Conservation (phyloP, 352 stramenopile species). For the Phytopythium oedochilum region DNA sequence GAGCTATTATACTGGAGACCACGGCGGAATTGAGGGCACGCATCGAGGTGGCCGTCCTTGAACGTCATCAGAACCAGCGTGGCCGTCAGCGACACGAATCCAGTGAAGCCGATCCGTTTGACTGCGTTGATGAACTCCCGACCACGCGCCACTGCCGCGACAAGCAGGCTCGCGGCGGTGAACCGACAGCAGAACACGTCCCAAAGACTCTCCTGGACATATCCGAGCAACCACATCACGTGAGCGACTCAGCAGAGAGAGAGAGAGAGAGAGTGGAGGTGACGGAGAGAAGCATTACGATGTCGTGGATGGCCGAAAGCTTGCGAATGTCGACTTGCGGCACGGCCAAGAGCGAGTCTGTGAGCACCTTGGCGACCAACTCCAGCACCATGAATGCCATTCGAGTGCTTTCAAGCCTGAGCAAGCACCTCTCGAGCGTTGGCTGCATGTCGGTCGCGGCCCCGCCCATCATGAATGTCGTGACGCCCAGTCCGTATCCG, state of each 20-base stretch:
- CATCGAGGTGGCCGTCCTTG: not conserved
- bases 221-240: not conserved
- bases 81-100: not conserved
- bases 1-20: not conserved
- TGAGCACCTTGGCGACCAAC: not conserved
- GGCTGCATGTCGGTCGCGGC: not conserved
- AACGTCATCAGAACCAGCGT: not conserved
- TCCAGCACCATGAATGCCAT: not conserved
- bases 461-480: not conserved
- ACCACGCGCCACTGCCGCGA: slow-evolving; percentile 29
- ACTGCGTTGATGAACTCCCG: slow-evolving; percentile 24
- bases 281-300: not conserved
- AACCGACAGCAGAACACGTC: slow-evolving; percentile 41
- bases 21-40: not conserved
- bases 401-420: not conserved
- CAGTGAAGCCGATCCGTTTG: not conserved
- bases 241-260: not conserved
- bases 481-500: not conserved
- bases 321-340: not conserved
- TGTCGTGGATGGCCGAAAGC: not conserved
- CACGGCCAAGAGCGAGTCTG: not conserved
- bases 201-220: slow-evolving; percentile 23
- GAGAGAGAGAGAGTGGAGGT: not conserved
- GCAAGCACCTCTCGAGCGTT: not conserved
- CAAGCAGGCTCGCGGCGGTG: slow-evolving; percentile 32